These are phyloP conservation scores for Triticum dicoccoides DNA, from an alignment of 176 grass and related monocot species.

Conservation along the genomic window DNA sequence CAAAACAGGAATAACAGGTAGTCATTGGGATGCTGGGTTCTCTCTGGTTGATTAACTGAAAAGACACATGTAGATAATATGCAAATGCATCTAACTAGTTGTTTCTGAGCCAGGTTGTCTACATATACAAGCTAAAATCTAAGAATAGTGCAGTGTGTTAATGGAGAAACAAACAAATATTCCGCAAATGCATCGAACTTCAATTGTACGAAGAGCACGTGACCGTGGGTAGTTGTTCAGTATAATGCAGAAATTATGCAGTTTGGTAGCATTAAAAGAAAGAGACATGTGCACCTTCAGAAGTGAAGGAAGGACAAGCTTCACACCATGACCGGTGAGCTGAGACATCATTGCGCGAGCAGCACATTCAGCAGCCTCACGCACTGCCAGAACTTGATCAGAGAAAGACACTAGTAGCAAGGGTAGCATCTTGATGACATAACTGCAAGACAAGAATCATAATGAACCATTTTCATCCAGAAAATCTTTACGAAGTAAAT, in stretches of 20 bases:
- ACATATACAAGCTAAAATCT: conserved; percentile 5
- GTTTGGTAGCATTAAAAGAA: neutral
- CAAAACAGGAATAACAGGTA: neutral
- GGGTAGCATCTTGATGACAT: conserved; percentile 96
- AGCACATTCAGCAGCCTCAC: conserved; percentile 96
- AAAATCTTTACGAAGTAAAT: conserved; percentile 19
- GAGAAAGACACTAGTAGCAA: conserved; percentile 95
- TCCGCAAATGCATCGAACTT: neutral
- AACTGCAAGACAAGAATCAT: conserved; percentile 62
- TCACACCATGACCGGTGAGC: conserved; percentile 95
- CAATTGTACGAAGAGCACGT: neutral
- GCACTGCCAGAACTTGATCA: conserved; percentile 97
- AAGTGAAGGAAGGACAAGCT: conserved; percentile 96
- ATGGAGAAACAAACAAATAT: neutral
- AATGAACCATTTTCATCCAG: conserved; percentile 22
- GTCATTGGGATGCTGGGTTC: neutral
- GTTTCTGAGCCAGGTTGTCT: neutral
- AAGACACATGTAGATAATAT: neutral
- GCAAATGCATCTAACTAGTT: neutral
- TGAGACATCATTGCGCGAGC: conserved; percentile 99
- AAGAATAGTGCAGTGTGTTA: neutral
- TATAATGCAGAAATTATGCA: conserved; percentile 2
- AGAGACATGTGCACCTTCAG: conserved; percentile 65
- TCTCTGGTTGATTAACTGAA: conserved; percentile 7
- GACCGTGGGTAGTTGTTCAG: neutral